Evolutionary conservation across 495 filamentous ascomycete genomes (phyloP), one percentile per base, ranked within the genome.

Genomic region (Baudoinia panamericana): DNA sequence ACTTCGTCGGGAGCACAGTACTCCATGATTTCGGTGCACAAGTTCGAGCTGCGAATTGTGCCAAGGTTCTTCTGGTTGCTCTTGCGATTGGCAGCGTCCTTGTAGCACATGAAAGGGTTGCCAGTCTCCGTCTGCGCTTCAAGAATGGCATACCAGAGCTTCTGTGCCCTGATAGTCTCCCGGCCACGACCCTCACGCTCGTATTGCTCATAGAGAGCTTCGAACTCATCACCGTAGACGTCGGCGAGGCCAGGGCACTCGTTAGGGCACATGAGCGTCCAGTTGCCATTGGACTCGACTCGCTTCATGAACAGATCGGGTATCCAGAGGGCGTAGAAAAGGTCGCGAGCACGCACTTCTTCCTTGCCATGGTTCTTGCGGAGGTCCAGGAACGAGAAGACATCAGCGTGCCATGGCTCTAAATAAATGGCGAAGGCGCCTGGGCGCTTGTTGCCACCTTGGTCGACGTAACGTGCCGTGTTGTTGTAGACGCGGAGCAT

Each of bases 1-100:
- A 97, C 88, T 70, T 97, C 90, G 60, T 96, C 87, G 16, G 90
- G 86, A 19, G 90, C 84, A 44, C 70, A 87, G 71, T 97, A 97
- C 65, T 97, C 90, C 45, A 97, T 70, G 51, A 97, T 97, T 63
- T 97, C 90, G 21, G 88, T 95, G 72, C 90, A 97, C 31, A 97
- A 71, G 66, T 97, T 97, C 53, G 90, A 97, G 72, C 83, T 94
- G 57, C 82, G 84, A 53, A 97, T 96, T 31, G 86, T 93, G 31
- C 90, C 90, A 22, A 97, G 72, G 59, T 97, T 97, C 79, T 96
- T 93, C 64, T 97, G 90, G 74, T 97, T 97, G 71, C 86, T 94
- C 76, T 97, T 97, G 53, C 76, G 74, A 71, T 97, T 97, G 72
- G 83, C 88, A 50, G 80, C 75, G 63, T 97, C 90, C 70, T 97